Evolutionary conservation across 2,329 filamentous ascomycete species (phyloP).

Genomic region (Sclerotinia sclerotiorum): DNA sequence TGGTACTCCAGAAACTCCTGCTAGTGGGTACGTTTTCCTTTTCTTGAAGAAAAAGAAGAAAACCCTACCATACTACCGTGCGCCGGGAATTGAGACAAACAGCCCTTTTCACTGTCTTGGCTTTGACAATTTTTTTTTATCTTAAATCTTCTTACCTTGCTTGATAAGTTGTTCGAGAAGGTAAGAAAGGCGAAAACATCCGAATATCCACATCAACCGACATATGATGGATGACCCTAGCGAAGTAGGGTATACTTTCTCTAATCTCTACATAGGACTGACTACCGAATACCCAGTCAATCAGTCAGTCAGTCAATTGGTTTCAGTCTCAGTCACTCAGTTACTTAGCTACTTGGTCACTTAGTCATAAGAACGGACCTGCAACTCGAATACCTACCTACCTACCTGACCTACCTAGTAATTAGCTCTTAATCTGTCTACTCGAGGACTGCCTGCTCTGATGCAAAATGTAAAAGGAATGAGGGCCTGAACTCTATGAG

Average conservation of each 20-base stretch:
- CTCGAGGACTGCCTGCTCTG: background rate
- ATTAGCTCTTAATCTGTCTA: background rate
- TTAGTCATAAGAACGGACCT: background rate
- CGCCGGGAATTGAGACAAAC: constrained; percentile 15
- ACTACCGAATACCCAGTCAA: too few species aligned
- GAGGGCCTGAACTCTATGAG: background rate
- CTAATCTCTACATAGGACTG: too few species aligned
- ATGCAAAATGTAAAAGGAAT: background rate
- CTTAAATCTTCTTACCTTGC: background rate
- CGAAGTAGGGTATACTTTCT: too few species aligned
- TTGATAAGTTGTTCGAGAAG: background rate
- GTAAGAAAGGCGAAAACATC: constrained; percentile 8
- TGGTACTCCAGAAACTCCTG: constrained; percentile 10
- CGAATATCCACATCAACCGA: background rate
- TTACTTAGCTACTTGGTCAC: too few species aligned
- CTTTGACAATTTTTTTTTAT: constrained; percentile 6
- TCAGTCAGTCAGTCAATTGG: too few species aligned
- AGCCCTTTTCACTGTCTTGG: constrained; percentile 7
- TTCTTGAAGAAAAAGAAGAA: background rate
- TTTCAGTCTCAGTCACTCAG: too few species aligned
- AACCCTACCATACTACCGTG: constrained; percentile 16
- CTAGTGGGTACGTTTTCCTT: too few species aligned
- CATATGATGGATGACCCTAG: too few species aligned
- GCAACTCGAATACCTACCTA: background rate
- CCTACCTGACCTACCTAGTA: background rate